phyloP scores from a whole-genome alignment of 352 stramenopile species.

The Phytophthora macrochlamydospora region DNA sequence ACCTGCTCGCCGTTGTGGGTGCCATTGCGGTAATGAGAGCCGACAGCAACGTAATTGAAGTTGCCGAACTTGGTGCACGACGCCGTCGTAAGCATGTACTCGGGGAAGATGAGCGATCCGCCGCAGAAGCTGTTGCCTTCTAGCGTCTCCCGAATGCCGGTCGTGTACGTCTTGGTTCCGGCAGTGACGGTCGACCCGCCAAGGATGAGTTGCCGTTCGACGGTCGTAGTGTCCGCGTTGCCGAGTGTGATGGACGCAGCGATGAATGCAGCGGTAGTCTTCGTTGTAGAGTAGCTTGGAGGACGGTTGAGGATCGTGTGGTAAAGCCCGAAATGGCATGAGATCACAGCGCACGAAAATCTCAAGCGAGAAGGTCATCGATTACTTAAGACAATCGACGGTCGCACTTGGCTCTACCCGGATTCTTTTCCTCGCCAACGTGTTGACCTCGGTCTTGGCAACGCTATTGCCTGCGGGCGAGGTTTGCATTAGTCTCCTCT shows the following conservation, averaged over 20 bases:
- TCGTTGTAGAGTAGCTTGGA: slow-evolving; percentile 13
- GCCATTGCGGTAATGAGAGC: slow-evolving; percentile 22
- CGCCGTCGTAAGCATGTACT: slow-evolving; percentile 14
- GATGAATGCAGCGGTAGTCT: slow-evolving; percentile 9
- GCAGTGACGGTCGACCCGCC: slow-evolving; percentile 36
- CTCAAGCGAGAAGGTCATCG: too few species aligned
- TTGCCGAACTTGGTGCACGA: slow-evolving; percentile 5
- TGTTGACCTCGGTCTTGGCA: too few species aligned
- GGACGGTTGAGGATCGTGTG: slow-evolving; percentile 8
- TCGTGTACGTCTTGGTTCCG: slow-evolving; percentile 39
- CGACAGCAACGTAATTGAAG: slow-evolving; percentile 12
- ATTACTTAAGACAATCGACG: too few species aligned
- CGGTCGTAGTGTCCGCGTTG: slow-evolving; percentile 1
- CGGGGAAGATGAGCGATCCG: slow-evolving; percentile 12
- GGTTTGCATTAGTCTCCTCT: too few species aligned
- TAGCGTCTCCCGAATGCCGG: slow-evolving; percentile 18
- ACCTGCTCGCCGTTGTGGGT: slow-evolving; percentile 25
- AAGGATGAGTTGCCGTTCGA: slow-evolving; percentile 31
- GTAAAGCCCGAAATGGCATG: slow-evolving; percentile 15
- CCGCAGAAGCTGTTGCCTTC: slow-evolving; percentile 21
- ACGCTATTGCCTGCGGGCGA: too few species aligned
- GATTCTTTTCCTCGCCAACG: too few species aligned
- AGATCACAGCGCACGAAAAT: too few species aligned
- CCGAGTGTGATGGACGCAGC: slow-evolving; percentile 11
- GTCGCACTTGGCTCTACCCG: too few species aligned